phyloP scores from a whole-genome alignment of 345 rosid genomes.

The Sonneratia alba region DNA sequence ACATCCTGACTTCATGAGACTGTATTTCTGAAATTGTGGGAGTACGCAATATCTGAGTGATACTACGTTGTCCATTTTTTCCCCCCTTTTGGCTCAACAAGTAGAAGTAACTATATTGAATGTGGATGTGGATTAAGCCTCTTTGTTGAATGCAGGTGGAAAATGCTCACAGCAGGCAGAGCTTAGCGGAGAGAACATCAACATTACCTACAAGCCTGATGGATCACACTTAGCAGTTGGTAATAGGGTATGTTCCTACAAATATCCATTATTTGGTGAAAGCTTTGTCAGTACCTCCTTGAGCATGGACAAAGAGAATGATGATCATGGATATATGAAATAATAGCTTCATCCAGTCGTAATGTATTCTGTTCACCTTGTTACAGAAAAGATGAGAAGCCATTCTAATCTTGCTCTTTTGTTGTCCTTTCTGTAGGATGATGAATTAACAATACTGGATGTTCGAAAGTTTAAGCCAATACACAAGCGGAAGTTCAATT shows the following conservation, averaged over 20 bases:
- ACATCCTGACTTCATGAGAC: background rate
- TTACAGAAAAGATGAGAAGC: background rate
- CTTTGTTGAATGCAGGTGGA: conserved; percentile 46
- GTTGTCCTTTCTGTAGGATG: conserved; percentile 45
- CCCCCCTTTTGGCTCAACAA: background rate
- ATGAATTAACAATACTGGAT: conserved; percentile 88
- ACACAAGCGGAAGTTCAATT: conserved; percentile 75
- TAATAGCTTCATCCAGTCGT: conserved; percentile 1
- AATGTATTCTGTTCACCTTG: background rate
- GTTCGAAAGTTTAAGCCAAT: conserved; percentile 93
- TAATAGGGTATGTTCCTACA: conserved; percentile 63
- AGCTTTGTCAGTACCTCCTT: background rate
- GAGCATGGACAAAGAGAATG: background rate
- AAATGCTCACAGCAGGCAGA: conserved; percentile 93
- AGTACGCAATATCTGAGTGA: background rate
- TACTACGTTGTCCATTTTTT: background rate
- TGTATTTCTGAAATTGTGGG: background rate
- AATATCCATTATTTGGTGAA: conserved; percentile 8
- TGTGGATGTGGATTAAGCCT: background rate
- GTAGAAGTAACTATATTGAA: background rate
- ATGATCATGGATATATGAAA: background rate
- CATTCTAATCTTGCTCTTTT: background rate
- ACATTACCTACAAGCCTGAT: conserved; percentile 92
- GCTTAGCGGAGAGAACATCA: conserved; percentile 96
- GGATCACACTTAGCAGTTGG: conserved; percentile 93